Evolutionary conservation across 805 yeast species (phyloP).

Genomic region (Yarrowia porcina): DNA sequence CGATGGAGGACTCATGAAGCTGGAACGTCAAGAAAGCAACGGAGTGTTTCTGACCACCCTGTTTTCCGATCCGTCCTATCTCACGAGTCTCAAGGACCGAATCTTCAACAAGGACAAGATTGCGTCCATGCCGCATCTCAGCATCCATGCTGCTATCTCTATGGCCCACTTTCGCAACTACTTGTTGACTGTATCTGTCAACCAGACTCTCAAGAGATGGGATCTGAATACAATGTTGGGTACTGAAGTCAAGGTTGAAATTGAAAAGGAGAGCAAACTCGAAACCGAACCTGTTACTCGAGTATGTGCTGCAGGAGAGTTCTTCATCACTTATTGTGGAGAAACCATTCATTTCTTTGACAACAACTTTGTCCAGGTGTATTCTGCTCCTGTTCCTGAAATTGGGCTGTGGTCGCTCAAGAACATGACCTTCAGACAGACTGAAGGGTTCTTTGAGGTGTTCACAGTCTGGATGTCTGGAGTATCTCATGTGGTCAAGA

Average conservation of each 20-base stretch:
- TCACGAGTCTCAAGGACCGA: conserved; percentile 5
- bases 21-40: background rate
- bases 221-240: background rate
- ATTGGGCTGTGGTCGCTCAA: conserved; percentile 2
- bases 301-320: background rate
- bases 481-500: background rate
- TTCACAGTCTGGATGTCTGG: conserved; percentile 16
- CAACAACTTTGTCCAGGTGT: conserved; percentile 46
- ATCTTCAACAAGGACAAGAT: conserved; percentile 15
- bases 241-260: background rate
- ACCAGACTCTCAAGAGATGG: conserved; percentile 20
- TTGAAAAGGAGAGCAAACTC: conserved; percentile 6
- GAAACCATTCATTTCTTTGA: conserved; percentile 46
- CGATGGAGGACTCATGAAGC: conserved; percentile 20
- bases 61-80: conserved; percentile 9
- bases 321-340: background rate
- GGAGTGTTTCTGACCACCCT: background rate
- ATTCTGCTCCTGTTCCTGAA: background rate
- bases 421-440: background rate
- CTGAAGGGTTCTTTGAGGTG: background rate
- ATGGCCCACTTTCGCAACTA: background rate
- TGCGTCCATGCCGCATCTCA: conserved; percentile 20
- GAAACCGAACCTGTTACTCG: conserved; percentile 18
- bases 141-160: conserved; percentile 5
- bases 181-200: conserved; percentile 20